Percentiles rank a stretch among this genome's conserved stretches.
These are phyloP conservation scores for Trichoderma aggressivum DNA, from an alignment of 2,329 filamentous ascomycete genomes.

Conservation along the genomic window DNA sequence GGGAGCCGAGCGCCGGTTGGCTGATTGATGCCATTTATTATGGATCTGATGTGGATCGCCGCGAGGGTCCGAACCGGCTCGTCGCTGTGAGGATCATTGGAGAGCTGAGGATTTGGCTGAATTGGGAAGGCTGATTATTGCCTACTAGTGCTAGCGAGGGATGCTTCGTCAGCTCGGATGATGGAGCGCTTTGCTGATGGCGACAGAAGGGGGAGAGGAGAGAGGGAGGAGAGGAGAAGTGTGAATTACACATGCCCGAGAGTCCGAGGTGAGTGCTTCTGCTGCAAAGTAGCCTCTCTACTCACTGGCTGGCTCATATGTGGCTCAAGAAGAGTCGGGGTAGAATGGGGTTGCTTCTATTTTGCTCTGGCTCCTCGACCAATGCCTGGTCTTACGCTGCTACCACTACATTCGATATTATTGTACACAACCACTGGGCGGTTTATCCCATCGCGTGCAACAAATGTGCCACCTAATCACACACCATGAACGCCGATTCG, in stretches of 20 bases:
- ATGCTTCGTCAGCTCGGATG: not conserved
- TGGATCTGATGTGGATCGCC: not conserved
- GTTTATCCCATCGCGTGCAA: not conserved
- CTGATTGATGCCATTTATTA: not conserved
- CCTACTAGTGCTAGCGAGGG: not conserved
- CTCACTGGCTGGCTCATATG: not conserved
- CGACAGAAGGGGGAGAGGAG: not conserved
- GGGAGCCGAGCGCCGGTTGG: constrained; percentile 9
- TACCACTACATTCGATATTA: not conserved
- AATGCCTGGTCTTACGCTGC: not conserved
- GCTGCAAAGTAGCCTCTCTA: not conserved
- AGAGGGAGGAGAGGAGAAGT: not conserved
- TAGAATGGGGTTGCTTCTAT: not conserved
- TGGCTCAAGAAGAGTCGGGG: not conserved
- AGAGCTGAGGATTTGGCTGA: not conserved
- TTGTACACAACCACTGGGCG: not conserved
- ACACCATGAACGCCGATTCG: constrained; percentile 12
- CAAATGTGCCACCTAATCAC: not conserved
- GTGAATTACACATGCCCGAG: not conserved
- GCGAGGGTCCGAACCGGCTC: constrained; percentile 17
- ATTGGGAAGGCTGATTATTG: not conserved
- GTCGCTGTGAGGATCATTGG: constrained; percentile 4
- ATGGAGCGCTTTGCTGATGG: not conserved
- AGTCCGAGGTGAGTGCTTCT: not conserved
- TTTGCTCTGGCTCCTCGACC: not conserved